Percentiles rank a stretch among this genome's conserved stretches.
Conservation (phyloP, 1,284 basidiomycete species). For the Chondrostereum purpureum region DNA sequence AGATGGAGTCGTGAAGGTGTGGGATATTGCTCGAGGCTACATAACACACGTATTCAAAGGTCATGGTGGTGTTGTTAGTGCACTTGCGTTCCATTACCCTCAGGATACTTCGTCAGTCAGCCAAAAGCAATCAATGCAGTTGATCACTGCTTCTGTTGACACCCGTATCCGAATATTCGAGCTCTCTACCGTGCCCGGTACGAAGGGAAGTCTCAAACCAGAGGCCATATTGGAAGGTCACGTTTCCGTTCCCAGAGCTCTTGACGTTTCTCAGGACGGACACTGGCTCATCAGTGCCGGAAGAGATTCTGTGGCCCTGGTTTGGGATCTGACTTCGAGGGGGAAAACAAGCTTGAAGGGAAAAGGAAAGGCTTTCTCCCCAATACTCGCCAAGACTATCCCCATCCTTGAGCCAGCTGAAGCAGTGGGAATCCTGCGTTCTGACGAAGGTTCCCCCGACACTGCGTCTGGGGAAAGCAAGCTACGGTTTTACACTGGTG, state of each 20-base stretch:
- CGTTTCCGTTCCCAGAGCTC: constrained; percentile 82
- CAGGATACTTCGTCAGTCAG: constrained; percentile 43
- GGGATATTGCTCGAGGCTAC: constrained; percentile 85
- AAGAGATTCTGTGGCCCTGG: constrained; percentile 81
- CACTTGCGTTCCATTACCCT: constrained; percentile 77
- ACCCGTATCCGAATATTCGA: constrained; percentile 89
- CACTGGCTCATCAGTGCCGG: constrained; percentile 85
- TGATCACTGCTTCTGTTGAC: constrained; percentile 87
- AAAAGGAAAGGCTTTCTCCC: constrained; percentile 38
- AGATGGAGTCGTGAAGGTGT: constrained; percentile 95
- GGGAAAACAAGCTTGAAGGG: constrained; percentile 36
- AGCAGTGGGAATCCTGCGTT: constrained; percentile 65
- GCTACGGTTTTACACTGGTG: constrained; percentile 79
- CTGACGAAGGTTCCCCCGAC: constrained; percentile 42
- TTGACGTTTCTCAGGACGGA: constrained; percentile 81
- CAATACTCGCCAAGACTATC: constrained; percentile 75
- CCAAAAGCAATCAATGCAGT: constrained; percentile 59
- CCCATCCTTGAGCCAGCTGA: constrained; percentile 86
- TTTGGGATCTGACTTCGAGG: constrained; percentile 72
- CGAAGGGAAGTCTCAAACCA: constrained; percentile 57
- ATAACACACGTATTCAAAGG: constrained; percentile 95
- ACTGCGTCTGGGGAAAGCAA: constrained; percentile 31
- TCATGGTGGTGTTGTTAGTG: constrained; percentile 93
- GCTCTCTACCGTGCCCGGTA: constrained; percentile 53
- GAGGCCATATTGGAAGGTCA: constrained; percentile 84